These are phyloP conservation scores for Emericellopsis atlantica DNA, from an alignment of 2,329 filamentous ascomycete genomes.

Conservation along the genomic window DNA sequence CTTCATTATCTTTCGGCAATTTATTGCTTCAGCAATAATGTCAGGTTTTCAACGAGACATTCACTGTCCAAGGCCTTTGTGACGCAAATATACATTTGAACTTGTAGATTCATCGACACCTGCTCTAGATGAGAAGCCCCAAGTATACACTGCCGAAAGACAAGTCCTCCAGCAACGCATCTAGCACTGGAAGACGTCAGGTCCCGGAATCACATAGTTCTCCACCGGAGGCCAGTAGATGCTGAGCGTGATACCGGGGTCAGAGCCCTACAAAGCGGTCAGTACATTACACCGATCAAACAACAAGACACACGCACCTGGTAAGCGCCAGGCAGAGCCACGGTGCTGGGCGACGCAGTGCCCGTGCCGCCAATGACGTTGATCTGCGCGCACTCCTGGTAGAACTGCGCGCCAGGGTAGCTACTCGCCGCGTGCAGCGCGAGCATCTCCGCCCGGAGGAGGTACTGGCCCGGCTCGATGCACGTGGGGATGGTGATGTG, in stretches of 20 bases:
- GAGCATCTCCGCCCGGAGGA: conserved; percentile 46
- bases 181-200: conserved; percentile 11
- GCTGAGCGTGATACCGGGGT: conserved; percentile 13
- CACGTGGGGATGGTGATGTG: conserved; percentile 36
- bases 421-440: conserved; percentile 37
- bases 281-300: not conserved
- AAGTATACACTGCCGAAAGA: too few species aligned
- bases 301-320: conserved; percentile 2
- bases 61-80: too few species aligned
- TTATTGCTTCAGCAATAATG: too few species aligned
- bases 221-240: conserved; percentile 13
- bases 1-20: too few species aligned
- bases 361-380: conserved; percentile 19
- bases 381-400: conserved; percentile 26
- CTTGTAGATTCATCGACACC: too few species aligned
- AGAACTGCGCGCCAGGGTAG: conserved; percentile 31
- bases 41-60: too few species aligned
- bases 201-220: conserved; percentile 13
- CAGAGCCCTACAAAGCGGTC: conserved; percentile 6
- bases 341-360: conserved; percentile 10
- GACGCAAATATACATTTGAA: too few species aligned
- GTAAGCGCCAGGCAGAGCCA: conserved; percentile 16
- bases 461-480: conserved; percentile 43
- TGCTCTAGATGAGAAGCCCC: too few species aligned
- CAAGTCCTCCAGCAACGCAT: too few species aligned